Conservation (phyloP, 371 early-diverging fungal genomes). For the Apophysomyces elegans region DNA sequence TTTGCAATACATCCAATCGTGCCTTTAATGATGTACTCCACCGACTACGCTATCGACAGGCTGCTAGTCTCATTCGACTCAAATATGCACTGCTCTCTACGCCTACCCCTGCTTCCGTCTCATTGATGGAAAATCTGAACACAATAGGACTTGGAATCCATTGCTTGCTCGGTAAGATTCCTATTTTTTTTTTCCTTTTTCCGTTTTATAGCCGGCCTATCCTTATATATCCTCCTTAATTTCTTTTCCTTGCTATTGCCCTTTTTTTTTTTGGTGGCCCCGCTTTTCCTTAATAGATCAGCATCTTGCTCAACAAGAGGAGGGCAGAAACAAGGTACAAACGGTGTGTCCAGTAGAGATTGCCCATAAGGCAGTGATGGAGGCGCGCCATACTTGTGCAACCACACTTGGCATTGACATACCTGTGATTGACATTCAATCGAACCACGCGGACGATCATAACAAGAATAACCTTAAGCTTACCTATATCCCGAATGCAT, state of each 20-base stretch:
- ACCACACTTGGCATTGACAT: conserved; percentile 26
- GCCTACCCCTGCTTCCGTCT: conserved; percentile 13
- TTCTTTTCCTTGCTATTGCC: neutral
- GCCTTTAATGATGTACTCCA: conserved; percentile 44
- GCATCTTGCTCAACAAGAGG: conserved; percentile 61
- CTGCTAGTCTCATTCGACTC: conserved; percentile 28
- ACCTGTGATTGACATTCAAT: conserved; percentile 19
- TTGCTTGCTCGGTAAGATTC: conserved; percentile 46
- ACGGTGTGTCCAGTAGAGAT: conserved; percentile 59
- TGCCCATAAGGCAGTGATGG: conserved; percentile 59
- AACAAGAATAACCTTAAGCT: conserved; percentile 28
- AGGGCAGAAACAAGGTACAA: conserved; percentile 59
- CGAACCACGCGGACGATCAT: neutral
- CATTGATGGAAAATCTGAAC: conserved; percentile 39
- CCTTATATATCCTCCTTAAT: neutral
- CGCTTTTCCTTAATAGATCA: conserved; percentile 35
- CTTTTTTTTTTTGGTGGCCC: neutral
- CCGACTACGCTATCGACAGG: conserved; percentile 31
- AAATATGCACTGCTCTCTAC: conserved; percentile 30
- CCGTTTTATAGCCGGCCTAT: neutral
- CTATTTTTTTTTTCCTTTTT: conserved; percentile 5
- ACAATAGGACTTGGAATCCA: conserved; percentile 62
- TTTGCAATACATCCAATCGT: conserved; percentile 24
- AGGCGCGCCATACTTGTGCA: conserved; percentile 57
- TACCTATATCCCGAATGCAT: conserved; percentile 63